Percentiles rank a stretch among this genome's conserved stretches.
Conservation (phyloP, 495 filamentous ascomycete species). For the Tuber microsphaerosporum region DNA sequence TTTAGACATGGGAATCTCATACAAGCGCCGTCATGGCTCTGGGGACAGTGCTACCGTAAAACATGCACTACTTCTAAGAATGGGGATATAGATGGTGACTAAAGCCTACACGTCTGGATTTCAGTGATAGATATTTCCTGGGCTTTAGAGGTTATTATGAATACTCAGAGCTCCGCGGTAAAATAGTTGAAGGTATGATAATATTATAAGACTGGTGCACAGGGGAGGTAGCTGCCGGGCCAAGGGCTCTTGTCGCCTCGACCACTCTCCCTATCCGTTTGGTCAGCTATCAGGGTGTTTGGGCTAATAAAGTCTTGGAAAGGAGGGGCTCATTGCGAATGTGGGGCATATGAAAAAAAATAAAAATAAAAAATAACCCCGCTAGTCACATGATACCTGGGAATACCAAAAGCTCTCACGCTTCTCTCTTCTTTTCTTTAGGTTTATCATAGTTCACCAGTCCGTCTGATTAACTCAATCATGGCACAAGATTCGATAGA, state of each 20-base stretch:
- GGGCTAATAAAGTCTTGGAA: neutral
- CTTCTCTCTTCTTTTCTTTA: neutral
- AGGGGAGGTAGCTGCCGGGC: neutral
- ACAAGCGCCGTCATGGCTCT: neutral
- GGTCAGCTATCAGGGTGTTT: neutral
- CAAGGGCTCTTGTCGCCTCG: neutral
- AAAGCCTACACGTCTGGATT: neutral
- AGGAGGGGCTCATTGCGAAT: neutral
- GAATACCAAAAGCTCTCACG: neutral
- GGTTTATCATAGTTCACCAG: neutral
- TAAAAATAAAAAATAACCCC: neutral
- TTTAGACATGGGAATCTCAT: neutral
- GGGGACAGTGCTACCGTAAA: neutral
- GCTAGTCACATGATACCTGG: neutral
- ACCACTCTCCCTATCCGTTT: neutral
- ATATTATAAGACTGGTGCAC: too few species aligned
- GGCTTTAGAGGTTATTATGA: neutral
- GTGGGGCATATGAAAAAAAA: neutral
- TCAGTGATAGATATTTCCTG: neutral
- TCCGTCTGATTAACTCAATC: neutral
- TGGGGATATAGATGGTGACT: neutral
- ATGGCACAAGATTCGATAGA: slow-evolving; percentile 21
- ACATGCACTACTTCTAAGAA: neutral
- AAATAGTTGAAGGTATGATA: too few species aligned
- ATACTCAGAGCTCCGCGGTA: too few species aligned